Conservation (phyloP, 225 moss, liverwort and hornwort genomes). For the Neckera pumila region DNA sequence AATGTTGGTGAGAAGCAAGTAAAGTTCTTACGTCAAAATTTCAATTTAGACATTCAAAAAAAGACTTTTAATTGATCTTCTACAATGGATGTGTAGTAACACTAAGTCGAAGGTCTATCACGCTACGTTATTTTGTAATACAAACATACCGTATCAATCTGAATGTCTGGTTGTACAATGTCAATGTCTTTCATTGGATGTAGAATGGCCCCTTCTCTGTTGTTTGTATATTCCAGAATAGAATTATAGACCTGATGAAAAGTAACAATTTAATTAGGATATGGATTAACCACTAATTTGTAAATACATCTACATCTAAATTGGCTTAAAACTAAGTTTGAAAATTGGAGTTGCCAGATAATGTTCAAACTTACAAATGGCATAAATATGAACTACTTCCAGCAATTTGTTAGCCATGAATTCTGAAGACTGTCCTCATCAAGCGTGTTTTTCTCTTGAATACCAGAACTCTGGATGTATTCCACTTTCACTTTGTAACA, state of each 20-base stretch:
- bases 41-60: too few species aligned
- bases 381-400: not conserved
- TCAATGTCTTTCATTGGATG: not conserved
- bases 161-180: too few species aligned
- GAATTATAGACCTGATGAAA: accelerated
- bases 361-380: not conserved
- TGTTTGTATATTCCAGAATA: not conserved
- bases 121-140: too few species aligned
- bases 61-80: too few species aligned
- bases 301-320: too few species aligned
- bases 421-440: not conserved
- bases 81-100: too few species aligned
- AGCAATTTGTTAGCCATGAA: not conserved
- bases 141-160: too few species aligned
- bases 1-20: too few species aligned
- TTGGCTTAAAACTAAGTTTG: too few species aligned
- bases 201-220: not conserved
- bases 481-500: not conserved
- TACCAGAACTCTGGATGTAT: not conserved
- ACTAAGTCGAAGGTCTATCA: too few species aligned
- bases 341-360: accelerated
- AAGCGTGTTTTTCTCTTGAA: not conserved
- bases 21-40: too few species aligned
- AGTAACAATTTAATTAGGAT: not conserved
- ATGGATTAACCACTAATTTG: too few species aligned